A percentile compares a stretch with the other conserved stretches of the same genome.
Conservation (phyloP, 495 filamentous ascomycete species). For the Corynascus novoguineensis region DNA sequence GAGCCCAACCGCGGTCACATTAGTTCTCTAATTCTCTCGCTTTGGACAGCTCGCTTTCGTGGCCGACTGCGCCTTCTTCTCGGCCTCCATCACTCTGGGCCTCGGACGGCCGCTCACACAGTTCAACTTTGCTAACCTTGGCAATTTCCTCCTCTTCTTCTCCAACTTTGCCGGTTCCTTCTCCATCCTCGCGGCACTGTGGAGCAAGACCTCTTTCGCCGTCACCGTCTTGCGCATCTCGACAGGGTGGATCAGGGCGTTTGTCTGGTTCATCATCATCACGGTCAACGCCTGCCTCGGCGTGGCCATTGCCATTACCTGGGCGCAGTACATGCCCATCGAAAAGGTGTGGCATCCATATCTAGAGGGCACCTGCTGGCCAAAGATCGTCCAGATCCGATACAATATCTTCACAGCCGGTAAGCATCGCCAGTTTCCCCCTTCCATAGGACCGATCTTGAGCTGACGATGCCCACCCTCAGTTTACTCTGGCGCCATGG, state of each 20-base stretch:
- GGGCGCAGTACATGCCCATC: slow-evolving; percentile 17
- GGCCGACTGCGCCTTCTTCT: background rate
- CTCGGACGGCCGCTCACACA: background rate
- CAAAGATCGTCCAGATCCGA: background rate
- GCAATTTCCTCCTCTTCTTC: too few species aligned
- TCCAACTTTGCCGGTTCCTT: background rate
- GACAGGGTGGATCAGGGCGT: background rate
- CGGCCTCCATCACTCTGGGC: background rate
- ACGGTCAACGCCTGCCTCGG: slow-evolving; percentile 19
- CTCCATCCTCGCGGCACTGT: slow-evolving; percentile 3
- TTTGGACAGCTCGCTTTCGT: background rate
- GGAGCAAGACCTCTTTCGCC: slow-evolving; percentile 17
- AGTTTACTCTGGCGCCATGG: slow-evolving; percentile 6
- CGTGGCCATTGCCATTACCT: slow-evolving; percentile 2
- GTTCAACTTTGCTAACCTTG: too few species aligned
- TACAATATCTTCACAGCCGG: background rate
- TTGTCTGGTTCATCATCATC: slow-evolving; percentile 21
- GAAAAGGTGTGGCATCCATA: background rate
- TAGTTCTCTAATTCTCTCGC: background rate
- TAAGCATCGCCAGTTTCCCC: too few species aligned
- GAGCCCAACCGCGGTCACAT: too few species aligned
- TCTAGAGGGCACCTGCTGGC: slow-evolving; percentile 2
- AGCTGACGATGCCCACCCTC: background rate
- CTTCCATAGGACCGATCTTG: background rate
- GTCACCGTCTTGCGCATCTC: slow-evolving; percentile 11